Evolutionary conservation across 2,329 filamentous ascomycete species (phyloP).

Genomic region (Botrytis paeoniae): DNA sequence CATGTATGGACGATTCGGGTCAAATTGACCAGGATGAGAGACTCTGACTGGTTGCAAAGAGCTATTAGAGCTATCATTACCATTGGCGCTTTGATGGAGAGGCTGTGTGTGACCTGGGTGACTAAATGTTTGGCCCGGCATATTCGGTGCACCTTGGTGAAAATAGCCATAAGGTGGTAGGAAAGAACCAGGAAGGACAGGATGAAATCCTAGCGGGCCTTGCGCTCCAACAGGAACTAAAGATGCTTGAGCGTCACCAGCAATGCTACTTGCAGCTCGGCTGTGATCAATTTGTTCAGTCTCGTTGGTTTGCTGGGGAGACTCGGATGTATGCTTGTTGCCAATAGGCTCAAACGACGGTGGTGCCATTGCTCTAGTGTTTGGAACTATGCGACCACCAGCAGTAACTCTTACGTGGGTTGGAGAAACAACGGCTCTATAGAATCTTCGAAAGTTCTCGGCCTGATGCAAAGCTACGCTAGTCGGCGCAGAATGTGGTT

Average conservation of each 20-base stretch:
- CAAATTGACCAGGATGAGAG: constrained; percentile 38
- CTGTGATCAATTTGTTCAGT: constrained; percentile 4
- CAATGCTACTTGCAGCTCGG: neutral
- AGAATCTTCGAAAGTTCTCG: constrained; percentile 66
- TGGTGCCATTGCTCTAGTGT: constrained; percentile 47
- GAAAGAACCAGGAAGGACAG: constrained; percentile 23
- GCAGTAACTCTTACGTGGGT: constrained; percentile 66
- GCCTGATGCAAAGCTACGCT: constrained; percentile 54
- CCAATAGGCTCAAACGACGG: constrained; percentile 33
- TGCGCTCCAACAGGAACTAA: neutral
- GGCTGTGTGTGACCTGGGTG: constrained; percentile 13
- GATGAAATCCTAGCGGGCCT: constrained; percentile 22
- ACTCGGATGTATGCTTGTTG: constrained; percentile 32
- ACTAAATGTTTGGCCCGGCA: constrained; percentile 13
- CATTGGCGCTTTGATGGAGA: neutral
- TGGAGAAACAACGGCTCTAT: constrained; percentile 65
- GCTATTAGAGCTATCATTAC: neutral
- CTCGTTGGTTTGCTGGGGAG: constrained; percentile 16
- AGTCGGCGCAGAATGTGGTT: constrained; percentile 52
- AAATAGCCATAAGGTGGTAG: constrained; percentile 24
- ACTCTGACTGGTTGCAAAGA: constrained; percentile 34
- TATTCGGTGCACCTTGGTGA: constrained; percentile 18
- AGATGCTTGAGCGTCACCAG: constrained; percentile 9
- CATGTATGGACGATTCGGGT: constrained; percentile 37
- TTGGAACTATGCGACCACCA: constrained; percentile 64